These are phyloP conservation scores for Hura crepitans DNA, from an alignment of 441 rosid genomes.

Conservation along the genomic window DNA sequence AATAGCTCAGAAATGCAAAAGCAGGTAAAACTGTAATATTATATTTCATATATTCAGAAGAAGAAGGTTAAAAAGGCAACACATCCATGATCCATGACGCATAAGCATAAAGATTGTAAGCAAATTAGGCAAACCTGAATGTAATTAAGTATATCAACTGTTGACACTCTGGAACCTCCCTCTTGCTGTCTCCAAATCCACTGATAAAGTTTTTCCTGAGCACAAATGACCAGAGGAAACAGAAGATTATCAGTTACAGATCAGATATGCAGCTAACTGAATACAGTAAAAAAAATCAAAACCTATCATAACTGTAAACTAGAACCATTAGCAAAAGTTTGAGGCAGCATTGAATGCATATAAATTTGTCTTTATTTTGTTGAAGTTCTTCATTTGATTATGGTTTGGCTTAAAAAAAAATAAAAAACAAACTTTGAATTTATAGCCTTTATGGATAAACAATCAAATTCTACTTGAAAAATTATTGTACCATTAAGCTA, in stretches of 20 bases:
- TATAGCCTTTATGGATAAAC: neutral
- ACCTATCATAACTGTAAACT: neutral
- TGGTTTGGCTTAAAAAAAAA: neutral
- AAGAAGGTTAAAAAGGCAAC: neutral
- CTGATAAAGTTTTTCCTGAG: slow-evolving; percentile 81
- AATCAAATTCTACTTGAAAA: too few species aligned
- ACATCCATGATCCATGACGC: neutral
- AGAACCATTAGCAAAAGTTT: too few species aligned
- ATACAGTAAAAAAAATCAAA: neutral
- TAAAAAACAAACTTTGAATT: neutral
- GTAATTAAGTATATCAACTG: slow-evolving; percentile 58
- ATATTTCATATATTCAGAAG: neutral
- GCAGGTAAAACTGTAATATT: neutral
- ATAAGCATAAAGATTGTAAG: too few species aligned
- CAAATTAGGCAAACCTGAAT: slow-evolving; percentile 51
- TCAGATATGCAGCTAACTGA: neutral
- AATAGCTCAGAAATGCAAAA: neutral
- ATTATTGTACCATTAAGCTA: neutral
- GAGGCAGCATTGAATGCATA: too few species aligned
- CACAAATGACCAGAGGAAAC: neutral
- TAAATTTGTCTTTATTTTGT: neutral
- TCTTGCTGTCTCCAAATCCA: slow-evolving; percentile 91
- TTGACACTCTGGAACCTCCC: slow-evolving; percentile 67
- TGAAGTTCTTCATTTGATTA: neutral
- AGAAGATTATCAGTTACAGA: neutral